Base-by-base conservation (phyloP, 1,284 basidiomycete genomes). In the Tausonia pullulans region DNA sequence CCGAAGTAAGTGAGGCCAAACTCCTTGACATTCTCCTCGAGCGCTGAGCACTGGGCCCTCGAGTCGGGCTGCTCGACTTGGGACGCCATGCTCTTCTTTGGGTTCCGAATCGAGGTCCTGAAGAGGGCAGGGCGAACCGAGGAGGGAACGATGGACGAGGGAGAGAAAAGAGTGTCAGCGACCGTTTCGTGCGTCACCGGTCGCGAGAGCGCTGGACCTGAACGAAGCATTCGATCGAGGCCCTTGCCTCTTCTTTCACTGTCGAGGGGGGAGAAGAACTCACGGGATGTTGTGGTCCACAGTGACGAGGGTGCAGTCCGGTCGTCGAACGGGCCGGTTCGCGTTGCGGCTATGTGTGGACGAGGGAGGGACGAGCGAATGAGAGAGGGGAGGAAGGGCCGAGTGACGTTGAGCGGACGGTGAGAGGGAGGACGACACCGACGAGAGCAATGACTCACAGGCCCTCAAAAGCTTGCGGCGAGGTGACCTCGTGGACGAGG, bases 281-380 rank as follows among this genome's bases (percentile, higher is more conserved):
- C 77, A 93, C 90, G 93, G 93, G 68, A 96, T 85, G 72, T 97
- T 97, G 78, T 97, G 93, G 78, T 96, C 93, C 41, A 95, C 87
- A 2, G 93, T 97, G 13, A 90, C 93, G 57, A 97, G 82, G 62
- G 94, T 96, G 76, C 92, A 96, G 76, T 97, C 93, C 53, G 91
- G 87, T 65, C 93, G 81, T 63, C 94, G 85, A 63, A 96, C 93
- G 51, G 82, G 81, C 65, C 93, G 84, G 51, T 82, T 83, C 61
- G 94, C 90, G 70, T 82, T 87, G 69, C 90, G 84, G 69, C 88
- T 90, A 62, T n/a, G 50, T 16, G 41, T 27, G 41, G 48, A 39
- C 9, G 16, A 46, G 40, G 11, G 43, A 13, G 44, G 44, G 10
- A 41, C 2, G 44, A 45, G 27, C 27, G 27, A 27, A 58, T 14